A percentile compares a stretch with the other conserved stretches of the same genome.
These are phyloP conservation scores for Phaeodactylum tricornutum DNA, from an alignment of 108 stramenopile species.

Conservation along the genomic window DNA sequence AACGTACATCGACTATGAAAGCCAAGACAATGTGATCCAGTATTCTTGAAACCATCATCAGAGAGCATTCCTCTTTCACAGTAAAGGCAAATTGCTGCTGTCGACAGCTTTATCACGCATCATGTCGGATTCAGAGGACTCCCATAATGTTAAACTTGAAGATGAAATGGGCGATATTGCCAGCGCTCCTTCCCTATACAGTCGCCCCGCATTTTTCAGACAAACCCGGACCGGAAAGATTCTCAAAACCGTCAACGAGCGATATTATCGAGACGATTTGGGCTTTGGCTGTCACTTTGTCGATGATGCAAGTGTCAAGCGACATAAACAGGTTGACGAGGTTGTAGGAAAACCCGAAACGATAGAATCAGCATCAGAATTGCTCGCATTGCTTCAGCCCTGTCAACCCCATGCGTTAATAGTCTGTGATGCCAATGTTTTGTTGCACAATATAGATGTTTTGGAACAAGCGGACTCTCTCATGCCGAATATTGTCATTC, in stretches of 20 bases:
- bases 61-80: no score
- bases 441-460: conserved; percentile 80
- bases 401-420: conserved; percentile 26
- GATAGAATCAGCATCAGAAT: conserved; percentile 33
- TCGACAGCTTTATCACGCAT: no score
- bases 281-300: conserved; percentile 44
- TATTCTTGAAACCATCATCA: no score
- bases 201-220: conserved; percentile 26
- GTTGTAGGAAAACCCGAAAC: conserved; percentile 41
- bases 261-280: conserved; percentile 78
- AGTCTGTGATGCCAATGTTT: conserved; percentile 74
- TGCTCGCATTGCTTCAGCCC: conserved; percentile 11
- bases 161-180: no score
- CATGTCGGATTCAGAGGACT: no score
- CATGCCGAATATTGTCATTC: conserved; percentile 73
- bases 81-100: no score
- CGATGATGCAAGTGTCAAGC: not conserved
- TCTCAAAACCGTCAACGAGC: conserved; percentile 60
- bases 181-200: conserved; percentile 38
- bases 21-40: no score
- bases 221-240: conserved; percentile 68
- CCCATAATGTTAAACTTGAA: no score
- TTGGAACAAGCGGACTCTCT: conserved; percentile 42
- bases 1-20: no score
- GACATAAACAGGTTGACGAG: conserved; percentile 24